These are phyloP conservation scores for Plasmodium cynomolgi DNA, from an alignment of 169 alveolate species.

Conservation along the genomic window DNA sequence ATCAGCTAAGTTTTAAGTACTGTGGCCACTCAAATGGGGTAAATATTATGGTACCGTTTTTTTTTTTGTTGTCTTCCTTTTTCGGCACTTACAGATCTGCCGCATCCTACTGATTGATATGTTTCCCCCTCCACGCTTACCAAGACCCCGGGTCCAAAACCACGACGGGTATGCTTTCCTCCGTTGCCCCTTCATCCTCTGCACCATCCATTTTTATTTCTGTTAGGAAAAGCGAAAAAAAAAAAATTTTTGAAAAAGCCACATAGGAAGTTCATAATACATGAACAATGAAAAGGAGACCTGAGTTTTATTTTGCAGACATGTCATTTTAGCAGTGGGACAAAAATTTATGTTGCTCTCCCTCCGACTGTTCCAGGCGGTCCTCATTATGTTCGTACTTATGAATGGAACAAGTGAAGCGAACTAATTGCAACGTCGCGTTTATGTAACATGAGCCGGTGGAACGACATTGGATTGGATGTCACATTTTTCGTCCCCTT, in stretches of 20 bases:
- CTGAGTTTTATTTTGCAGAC: background rate
- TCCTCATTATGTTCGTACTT: background rate
- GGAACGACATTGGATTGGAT: background rate
- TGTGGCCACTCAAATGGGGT: background rate
- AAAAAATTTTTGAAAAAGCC: background rate
- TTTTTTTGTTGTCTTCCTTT: background rate
- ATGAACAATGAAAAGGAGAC: background rate
- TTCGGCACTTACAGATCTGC: background rate
- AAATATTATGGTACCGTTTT: background rate
- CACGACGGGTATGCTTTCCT: slow-evolving; percentile 36
- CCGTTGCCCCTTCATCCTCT: slow-evolving; percentile 10
- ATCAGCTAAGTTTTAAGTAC: background rate
- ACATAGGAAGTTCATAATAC: background rate
- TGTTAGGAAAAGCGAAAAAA: background rate
- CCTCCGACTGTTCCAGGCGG: background rate
- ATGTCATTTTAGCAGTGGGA: background rate
- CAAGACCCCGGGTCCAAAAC: slow-evolving; percentile 75
- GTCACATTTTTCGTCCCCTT: background rate
- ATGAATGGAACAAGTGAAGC: background rate
- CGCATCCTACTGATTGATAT: background rate
- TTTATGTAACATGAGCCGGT: background rate
- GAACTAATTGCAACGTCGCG: background rate
- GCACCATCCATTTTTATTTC: slow-evolving; percentile 26
- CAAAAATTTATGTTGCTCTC: background rate
- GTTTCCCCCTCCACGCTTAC: slow-evolving; percentile 7